Conservation (phyloP, 148 eudicot genomes). For the Cornus controversa region DNA sequence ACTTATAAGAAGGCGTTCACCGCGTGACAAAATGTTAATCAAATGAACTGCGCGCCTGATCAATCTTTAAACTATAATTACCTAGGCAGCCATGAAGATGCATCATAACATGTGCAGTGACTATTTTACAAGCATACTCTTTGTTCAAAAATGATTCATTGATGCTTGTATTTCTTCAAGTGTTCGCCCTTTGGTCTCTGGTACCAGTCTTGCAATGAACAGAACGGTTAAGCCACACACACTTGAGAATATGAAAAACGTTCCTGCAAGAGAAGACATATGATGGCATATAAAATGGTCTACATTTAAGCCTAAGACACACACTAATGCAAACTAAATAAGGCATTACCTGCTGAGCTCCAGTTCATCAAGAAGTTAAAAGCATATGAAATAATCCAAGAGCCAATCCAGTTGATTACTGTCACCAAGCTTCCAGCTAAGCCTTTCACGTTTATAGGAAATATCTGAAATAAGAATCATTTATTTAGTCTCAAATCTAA, state of each 20-base stretch:
- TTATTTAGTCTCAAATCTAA: neutral
- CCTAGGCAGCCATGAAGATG: neutral
- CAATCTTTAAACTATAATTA: too few relatives aligned
- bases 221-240: slow-evolving; percentile 56
- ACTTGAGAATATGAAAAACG: slow-evolving; percentile 60
- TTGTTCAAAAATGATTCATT: slow-evolving; percentile 33
- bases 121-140: neutral
- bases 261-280: slow-evolving; percentile 46
- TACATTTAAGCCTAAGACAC: neutral
- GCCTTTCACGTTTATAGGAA: slow-evolving; percentile 87
- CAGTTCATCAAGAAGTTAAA: slow-evolving; percentile 75
- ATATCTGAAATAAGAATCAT: slow-evolving; percentile 50
- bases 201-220: slow-evolving; percentile 71
- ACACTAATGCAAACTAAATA: neutral
- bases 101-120: neutral
- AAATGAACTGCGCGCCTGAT: too few relatives aligned
- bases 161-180: slow-evolving; percentile 92
- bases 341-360: slow-evolving; percentile 67
- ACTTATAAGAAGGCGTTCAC: too few relatives aligned
- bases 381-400: slow-evolving; percentile 77
- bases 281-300: neutral
- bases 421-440: slow-evolving; percentile 88
- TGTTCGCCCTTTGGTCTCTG: slow-evolving; percentile 91
- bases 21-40: too few relatives aligned
- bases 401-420: slow-evolving; percentile 72